Percentiles rank a stretch among this genome's conserved stretches.
Evolutionary conservation across 208 protist species (phyloP).

Genomic region (Leishmania mexicana): DNA sequence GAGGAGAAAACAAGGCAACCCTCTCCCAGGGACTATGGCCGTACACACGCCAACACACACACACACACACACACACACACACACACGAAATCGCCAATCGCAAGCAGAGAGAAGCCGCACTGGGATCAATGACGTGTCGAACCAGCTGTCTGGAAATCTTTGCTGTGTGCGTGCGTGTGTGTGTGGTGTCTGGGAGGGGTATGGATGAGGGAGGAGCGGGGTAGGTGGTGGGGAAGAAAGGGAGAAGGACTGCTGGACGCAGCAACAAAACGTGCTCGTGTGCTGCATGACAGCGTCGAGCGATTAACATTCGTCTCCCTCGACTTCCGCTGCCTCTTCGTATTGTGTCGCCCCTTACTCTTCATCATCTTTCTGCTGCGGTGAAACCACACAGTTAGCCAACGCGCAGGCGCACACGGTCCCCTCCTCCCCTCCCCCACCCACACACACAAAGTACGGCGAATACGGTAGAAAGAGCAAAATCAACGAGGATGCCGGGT

Average conservation of each 20-base stretch:
- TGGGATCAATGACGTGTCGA: background rate
- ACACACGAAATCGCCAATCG: background rate
- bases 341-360: too few relatives aligned
- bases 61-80: slow-evolving; percentile 6
- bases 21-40: background rate
- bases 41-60: background rate
- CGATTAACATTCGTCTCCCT: background rate
- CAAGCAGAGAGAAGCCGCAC: background rate
- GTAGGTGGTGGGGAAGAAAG: background rate
- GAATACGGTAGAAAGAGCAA: too few relatives aligned
- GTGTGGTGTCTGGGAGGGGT: background rate
- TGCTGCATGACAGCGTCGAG: background rate
- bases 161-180: background rate
- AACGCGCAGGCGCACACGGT: too few relatives aligned
- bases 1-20: background rate
- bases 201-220: background rate
- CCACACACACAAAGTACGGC: too few relatives aligned
- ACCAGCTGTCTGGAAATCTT: background rate
- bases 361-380: too few relatives aligned
- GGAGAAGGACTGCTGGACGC: background rate
- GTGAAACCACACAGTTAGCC: too few relatives aligned
- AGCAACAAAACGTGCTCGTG: slow-evolving; percentile 5
- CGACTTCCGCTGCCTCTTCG: background rate
- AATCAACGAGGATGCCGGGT: too few relatives aligned
- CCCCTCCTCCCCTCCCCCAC: too few relatives aligned